Percentiles rank a stretch among this genome's conserved stretches.
phyloP scores from a whole-genome alignment of 2,329 filamentous ascomycete species.

The Volutella citrinella region DNA sequence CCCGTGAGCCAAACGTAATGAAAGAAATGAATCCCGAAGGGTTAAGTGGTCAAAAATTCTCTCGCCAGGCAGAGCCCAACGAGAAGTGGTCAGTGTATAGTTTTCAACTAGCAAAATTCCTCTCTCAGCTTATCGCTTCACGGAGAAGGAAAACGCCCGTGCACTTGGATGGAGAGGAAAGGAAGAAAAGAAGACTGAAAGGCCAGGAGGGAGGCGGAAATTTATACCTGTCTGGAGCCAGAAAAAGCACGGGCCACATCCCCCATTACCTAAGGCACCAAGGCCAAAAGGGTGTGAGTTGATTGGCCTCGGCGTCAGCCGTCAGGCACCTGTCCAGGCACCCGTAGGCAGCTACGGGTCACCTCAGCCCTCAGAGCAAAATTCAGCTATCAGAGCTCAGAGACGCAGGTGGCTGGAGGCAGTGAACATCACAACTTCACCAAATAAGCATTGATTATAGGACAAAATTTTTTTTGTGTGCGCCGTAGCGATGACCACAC shows the following conservation, averaged over 20 bases:
- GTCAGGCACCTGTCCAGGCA: too few relatives aligned
- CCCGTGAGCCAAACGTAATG: conserved; percentile 36
- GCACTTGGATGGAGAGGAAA: conserved; percentile 58
- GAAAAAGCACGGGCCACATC: conserved; percentile 15
- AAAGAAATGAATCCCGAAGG: conserved; percentile 34
- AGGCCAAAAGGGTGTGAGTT: conserved; percentile 8
- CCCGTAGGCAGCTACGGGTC: too few relatives aligned
- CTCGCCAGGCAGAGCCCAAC: conserved; percentile 63
- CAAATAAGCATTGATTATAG: too few relatives aligned
- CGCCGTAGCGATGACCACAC: too few relatives aligned
- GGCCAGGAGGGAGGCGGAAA: conserved; percentile 11
- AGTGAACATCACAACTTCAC: too few relatives aligned
- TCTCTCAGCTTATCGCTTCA: conserved; percentile 70
- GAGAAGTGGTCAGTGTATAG: conserved; percentile 70
- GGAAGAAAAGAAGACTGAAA: conserved; percentile 36
- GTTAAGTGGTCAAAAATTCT: conserved; percentile 64
- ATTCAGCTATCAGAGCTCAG: too few relatives aligned
- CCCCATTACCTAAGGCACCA: conserved; percentile 18
- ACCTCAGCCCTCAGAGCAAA: too few relatives aligned
- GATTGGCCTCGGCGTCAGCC: too few relatives aligned
- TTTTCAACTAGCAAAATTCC: conserved; percentile 89
- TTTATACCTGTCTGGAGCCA: conserved; percentile 32
- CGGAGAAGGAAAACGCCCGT: conserved; percentile 61
- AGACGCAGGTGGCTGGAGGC: too few relatives aligned
- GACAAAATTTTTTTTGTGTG: too few relatives aligned